Percentiles rank a stretch among this genome's conserved stretches.
These are phyloP conservation scores for Iris macrosiphon DNA, from an alignment of 106 monocot genomes.

Conservation along the genomic window DNA sequence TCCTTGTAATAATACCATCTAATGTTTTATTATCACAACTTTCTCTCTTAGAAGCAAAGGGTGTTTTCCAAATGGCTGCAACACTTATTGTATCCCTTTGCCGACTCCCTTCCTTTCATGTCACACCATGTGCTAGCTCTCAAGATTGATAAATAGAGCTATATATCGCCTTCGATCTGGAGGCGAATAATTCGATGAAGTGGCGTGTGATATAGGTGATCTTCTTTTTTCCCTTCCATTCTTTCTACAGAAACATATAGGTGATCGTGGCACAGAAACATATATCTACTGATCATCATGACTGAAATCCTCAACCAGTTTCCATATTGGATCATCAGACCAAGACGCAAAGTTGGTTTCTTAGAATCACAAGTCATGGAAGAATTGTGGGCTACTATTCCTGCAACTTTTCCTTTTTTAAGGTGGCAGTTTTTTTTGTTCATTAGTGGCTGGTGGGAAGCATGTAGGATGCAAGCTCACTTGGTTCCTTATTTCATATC, in stretches of 20 bases:
- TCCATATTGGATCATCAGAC: too few relatives aligned
- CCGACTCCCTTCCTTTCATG: background rate
- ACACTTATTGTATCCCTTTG: slow-evolving; percentile 16
- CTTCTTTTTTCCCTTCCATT: slow-evolving; percentile 6
- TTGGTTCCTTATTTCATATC: slow-evolving; percentile 3
- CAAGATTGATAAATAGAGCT: slow-evolving; percentile 1
- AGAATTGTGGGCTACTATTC: slow-evolving; percentile 17
- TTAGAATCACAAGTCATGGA: background rate
- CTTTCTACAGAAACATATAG: too few relatives aligned
- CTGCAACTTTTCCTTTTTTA: slow-evolving; percentile 45
- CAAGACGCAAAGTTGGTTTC: too few relatives aligned
- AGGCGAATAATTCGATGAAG: too few relatives aligned
- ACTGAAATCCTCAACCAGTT: too few relatives aligned
- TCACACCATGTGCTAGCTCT: slow-evolving; percentile 11
- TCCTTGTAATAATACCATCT: slow-evolving; percentile 23
- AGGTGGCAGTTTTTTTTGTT: slow-evolving; percentile 42
- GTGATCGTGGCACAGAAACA: too few relatives aligned
- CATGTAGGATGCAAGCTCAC: slow-evolving; percentile 13
- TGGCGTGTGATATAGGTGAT: too few relatives aligned
- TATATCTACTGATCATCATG: too few relatives aligned
- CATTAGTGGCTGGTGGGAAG: slow-evolving; percentile 24
- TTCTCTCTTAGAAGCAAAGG: slow-evolving; percentile 36
- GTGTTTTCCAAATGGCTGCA: slow-evolving; percentile 15
- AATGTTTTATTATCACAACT: slow-evolving; percentile 14
- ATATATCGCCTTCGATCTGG: too few relatives aligned